Conservation (phyloP, 169 alveolate genomes). For the Sarcocystis neurona region DNA sequence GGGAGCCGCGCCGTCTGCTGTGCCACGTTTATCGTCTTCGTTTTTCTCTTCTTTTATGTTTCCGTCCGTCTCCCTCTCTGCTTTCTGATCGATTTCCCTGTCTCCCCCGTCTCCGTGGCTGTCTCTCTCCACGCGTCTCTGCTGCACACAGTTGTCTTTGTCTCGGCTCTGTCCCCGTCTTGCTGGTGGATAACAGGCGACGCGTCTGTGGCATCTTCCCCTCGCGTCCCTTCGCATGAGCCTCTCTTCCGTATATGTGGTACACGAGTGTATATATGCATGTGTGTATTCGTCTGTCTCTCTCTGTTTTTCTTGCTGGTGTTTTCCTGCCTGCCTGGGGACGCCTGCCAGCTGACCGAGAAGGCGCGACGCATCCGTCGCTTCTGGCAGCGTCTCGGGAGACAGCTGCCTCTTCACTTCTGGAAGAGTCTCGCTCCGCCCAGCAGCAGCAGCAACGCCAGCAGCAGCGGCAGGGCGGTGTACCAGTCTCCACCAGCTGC, state of each 20-base stretch:
- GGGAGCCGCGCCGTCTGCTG: no score
- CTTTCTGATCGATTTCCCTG: no score
- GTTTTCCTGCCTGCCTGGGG: background rate
- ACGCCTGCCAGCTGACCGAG: slow-evolving; percentile 25
- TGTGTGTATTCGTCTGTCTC: background rate
- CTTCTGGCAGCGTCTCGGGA: background rate
- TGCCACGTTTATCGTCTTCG: no score
- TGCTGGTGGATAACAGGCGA: no score
- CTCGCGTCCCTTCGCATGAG: background rate
- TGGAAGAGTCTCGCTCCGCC: background rate
- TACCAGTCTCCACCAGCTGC: background rate
- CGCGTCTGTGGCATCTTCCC: no score
- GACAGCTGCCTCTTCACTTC: background rate
- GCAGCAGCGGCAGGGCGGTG: background rate
- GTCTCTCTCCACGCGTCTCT: no score
- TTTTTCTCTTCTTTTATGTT: no score
- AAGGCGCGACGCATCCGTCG: slow-evolving; percentile 32
- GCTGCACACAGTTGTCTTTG: no score
- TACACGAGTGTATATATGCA: background rate
- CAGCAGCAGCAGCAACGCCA: background rate
- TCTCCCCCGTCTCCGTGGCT: no score
- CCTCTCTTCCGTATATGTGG: background rate
- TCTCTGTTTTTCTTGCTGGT: background rate
- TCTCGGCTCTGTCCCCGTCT: no score
- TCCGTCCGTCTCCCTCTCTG: no score